phyloP scores from a whole-genome alignment of 192 early-diverging fungal genomes.

The Backusella australiensis region DNA sequence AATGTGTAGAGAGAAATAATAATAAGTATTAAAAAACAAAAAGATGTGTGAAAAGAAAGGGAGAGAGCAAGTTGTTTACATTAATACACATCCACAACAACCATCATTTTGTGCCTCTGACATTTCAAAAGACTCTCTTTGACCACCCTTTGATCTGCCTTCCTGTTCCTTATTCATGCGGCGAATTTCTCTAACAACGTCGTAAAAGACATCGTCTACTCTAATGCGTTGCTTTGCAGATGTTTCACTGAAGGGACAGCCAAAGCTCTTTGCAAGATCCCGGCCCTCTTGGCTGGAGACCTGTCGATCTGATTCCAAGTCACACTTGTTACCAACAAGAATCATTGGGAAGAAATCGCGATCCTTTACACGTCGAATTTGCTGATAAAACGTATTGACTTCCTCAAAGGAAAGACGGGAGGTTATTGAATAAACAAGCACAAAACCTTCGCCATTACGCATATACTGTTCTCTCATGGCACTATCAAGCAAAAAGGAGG shows the following conservation, averaged over 20 bases:
- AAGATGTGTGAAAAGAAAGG: not conserved
- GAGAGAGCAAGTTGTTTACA: constrained; percentile 9
- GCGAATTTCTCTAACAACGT: constrained; percentile 81
- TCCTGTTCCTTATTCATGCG: constrained; percentile 74
- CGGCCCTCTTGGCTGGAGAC: constrained; percentile 53
- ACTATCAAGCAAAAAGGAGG: not conserved
- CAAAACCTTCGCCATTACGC: constrained; percentile 83
- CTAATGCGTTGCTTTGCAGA: constrained; percentile 39
- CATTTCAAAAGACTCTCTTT: constrained; percentile 15
- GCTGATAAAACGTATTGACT: constrained; percentile 65
- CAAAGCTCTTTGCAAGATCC: constrained; percentile 54
- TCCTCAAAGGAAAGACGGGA: constrained; percentile 75
- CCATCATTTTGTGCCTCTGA: constrained; percentile 6
- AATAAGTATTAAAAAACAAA: not conserved
- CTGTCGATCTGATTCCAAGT: constrained; percentile 66
- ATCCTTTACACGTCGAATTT: constrained; percentile 83
- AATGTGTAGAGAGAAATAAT: not conserved
- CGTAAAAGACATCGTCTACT: constrained; percentile 33
- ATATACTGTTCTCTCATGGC: constrained; percentile 69
- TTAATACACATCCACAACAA: constrained; percentile 13
- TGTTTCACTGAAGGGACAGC: constrained; percentile 64
- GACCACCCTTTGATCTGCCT: constrained; percentile 13
- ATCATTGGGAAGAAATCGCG: constrained; percentile 73
- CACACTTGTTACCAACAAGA: constrained; percentile 88
- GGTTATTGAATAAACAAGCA: constrained; percentile 80